These are phyloP conservation scores for Cladosporium oxysporum DNA, from an alignment of 2,329 filamentous ascomycete species.

Conservation along the genomic window DNA sequence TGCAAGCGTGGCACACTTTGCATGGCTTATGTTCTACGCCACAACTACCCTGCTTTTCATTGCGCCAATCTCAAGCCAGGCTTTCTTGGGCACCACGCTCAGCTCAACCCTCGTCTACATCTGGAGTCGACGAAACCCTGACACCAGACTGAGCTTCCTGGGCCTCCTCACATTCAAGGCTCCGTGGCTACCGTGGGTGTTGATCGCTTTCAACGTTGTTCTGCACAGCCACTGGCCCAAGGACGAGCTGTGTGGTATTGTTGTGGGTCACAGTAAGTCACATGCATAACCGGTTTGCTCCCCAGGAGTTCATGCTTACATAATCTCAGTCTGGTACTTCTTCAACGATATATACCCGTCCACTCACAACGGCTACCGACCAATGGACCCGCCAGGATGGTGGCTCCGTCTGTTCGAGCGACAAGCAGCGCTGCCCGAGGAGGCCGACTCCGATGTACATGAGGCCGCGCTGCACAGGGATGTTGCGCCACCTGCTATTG, in stretches of 20 bases:
- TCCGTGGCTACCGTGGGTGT: conserved; percentile 92
- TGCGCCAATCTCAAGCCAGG: conserved; percentile 85
- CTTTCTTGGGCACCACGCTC: conserved; percentile 89
- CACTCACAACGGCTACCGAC: conserved; percentile 78
- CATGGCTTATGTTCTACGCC: conserved; percentile 88
- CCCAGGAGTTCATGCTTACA: conserved; percentile 12
- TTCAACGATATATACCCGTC: conserved; percentile 96
- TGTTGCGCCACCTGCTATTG: conserved; percentile 32
- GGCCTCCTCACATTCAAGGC: conserved; percentile 89
- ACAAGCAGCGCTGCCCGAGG: conserved; percentile 28
- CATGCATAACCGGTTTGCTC: neutral
- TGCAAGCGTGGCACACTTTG: conserved; percentile 91
- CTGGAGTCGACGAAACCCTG: conserved; percentile 92
- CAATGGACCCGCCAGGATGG: conserved; percentile 85
- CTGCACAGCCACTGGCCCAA: conserved; percentile 87
- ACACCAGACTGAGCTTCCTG: conserved; percentile 77
- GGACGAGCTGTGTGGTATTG: conserved; percentile 93
- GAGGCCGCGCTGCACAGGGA: conserved; percentile 35
- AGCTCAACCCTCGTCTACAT: conserved; percentile 96
- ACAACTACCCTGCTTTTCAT: conserved; percentile 76
- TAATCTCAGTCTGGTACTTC: conserved; percentile 79
- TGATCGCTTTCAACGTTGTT: conserved; percentile 90
- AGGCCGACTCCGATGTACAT: conserved; percentile 32
- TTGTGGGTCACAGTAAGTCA: conserved; percentile 74
- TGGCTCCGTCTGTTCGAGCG: conserved; percentile 82